phyloP scores from a whole-genome alignment of 2,329 filamentous ascomycete genomes.

The Diaporthe humulicola region DNA sequence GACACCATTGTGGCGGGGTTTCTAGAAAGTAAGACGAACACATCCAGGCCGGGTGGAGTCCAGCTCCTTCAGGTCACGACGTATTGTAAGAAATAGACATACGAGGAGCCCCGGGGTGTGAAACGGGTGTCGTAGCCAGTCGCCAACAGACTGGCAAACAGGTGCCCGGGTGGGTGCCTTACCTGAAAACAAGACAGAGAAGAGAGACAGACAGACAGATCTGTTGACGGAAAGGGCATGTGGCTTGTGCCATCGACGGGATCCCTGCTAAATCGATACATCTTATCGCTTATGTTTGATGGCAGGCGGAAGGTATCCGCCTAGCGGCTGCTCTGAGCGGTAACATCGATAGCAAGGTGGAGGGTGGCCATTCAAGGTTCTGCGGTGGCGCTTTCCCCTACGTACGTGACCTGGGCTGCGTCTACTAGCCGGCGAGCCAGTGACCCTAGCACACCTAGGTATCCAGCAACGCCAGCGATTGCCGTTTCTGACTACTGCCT shows the following conservation, averaged over 20 bases:
- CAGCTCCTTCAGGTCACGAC: neutral
- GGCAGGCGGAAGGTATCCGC: neutral
- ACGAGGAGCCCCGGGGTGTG: neutral
- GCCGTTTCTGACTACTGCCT: constrained; percentile 26
- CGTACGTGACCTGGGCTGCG: constrained; percentile 37
- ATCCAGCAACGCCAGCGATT: too few species aligned
- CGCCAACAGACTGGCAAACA: neutral
- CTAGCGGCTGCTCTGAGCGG: neutral
- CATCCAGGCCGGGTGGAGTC: neutral
- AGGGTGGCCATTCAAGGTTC: constrained; percentile 1
- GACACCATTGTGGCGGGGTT: neutral
- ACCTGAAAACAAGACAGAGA: neutral
- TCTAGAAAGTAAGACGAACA: neutral
- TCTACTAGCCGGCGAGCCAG: neutral
- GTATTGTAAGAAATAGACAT: neutral
- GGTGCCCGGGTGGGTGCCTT: neutral
- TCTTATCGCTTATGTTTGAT: neutral
- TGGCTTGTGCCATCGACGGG: constrained; percentile 2
- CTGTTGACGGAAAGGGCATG: constrained; percentile 32
- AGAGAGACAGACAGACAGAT: constrained; percentile 7
- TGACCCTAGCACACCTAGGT: too few species aligned
- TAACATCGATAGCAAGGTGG: neutral
- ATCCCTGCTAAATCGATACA: constrained; percentile 8
- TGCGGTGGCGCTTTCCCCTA: constrained; percentile 29
- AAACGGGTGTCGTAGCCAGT: constrained; percentile 11